These are phyloP conservation scores for Aschersonia sp. DNA, from an alignment of 2,329 filamentous ascomycete genomes.

Conservation along the genomic window DNA sequence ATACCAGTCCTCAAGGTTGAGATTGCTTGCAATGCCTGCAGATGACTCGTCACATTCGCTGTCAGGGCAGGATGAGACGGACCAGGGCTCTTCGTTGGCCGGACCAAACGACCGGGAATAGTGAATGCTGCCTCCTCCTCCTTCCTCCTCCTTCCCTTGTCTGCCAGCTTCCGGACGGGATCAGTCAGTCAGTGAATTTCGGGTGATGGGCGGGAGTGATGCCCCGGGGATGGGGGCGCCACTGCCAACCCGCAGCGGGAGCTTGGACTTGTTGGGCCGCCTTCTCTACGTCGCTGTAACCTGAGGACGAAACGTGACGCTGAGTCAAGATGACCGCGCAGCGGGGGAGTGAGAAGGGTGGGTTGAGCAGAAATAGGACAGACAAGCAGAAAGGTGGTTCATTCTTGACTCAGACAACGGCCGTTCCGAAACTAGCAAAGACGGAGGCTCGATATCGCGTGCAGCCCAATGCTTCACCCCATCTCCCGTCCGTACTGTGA, in stretches of 20 bases:
- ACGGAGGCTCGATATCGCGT: no score
- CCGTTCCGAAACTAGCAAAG: no score
- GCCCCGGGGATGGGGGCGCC: not conserved
- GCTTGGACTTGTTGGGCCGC: not conserved
- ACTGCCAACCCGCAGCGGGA: not conserved
- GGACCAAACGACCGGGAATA: not conserved
- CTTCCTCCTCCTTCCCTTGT: not conserved
- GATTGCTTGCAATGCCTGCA: not conserved
- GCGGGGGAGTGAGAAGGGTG: not conserved
- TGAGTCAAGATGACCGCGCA: not conserved
- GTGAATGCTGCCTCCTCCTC: not conserved
- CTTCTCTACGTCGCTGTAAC: constrained; percentile 2
- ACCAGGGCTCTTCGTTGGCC: not conserved
- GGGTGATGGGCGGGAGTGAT: not conserved
- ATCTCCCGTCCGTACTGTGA: no score
- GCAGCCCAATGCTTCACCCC: no score
- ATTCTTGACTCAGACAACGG: no score
- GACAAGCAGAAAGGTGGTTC: no score
- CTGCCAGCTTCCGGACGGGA: not conserved
- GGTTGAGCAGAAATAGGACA: no score
- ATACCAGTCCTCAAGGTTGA: not conserved
- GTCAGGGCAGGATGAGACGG: not conserved
- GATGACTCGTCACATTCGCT: not conserved
- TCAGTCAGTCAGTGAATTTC: not conserved
- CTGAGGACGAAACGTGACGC: constrained; percentile 1